A percentile compares a stretch with the other conserved stretches of the same genome.
phyloP scores from a whole-genome alignment of 2,329 filamentous ascomycete species.

The Chaetomiaceae sp. region DNA sequence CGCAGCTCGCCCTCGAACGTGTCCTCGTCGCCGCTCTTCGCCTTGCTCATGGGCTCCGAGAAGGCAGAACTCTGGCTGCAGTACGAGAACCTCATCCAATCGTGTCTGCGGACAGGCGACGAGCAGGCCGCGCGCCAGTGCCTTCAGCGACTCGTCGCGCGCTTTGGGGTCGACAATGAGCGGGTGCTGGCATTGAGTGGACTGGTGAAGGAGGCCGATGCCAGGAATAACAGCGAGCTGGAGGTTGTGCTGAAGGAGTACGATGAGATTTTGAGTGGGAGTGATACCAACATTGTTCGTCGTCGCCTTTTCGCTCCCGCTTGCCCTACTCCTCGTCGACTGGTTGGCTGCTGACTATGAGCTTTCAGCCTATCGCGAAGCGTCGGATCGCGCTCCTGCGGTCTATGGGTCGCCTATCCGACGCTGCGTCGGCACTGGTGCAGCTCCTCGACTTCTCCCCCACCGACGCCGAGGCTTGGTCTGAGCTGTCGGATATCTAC shows the following conservation, averaged over 20 bases:
- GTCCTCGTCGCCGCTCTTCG: slow-evolving; percentile 47
- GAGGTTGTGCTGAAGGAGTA: slow-evolving; percentile 70
- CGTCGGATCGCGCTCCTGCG: slow-evolving; percentile 73
- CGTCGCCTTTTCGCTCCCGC: neutral
- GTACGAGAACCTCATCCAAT: slow-evolving; percentile 80
- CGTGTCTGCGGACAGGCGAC: slow-evolving; percentile 79
- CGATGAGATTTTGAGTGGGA: slow-evolving; percentile 64
- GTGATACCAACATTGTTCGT: slow-evolving; percentile 73
- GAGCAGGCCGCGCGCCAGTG: slow-evolving; percentile 69
- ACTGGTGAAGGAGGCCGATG: slow-evolving; percentile 76
- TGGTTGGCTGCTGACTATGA: slow-evolving; percentile 27
- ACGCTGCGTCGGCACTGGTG: slow-evolving; percentile 69
- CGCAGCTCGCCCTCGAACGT: slow-evolving; percentile 47
- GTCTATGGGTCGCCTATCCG: slow-evolving; percentile 60
- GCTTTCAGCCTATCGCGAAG: slow-evolving; percentile 69
- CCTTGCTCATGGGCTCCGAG: slow-evolving; percentile 55
- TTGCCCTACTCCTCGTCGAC: neutral
- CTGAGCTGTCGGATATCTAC: slow-evolving; percentile 85
- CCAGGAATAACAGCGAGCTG: slow-evolving; percentile 58
- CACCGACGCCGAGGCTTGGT: slow-evolving; percentile 89
- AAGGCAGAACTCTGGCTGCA: slow-evolving; percentile 74
- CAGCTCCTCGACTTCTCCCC: slow-evolving; percentile 75
- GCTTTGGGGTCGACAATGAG: slow-evolving; percentile 82
- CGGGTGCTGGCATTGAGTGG: slow-evolving; percentile 78
- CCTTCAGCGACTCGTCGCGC: slow-evolving; percentile 65